Evolutionary conservation across 176 grass and related monocot genomes (phyloP).

Genomic region (Ensete ventricosum): DNA sequence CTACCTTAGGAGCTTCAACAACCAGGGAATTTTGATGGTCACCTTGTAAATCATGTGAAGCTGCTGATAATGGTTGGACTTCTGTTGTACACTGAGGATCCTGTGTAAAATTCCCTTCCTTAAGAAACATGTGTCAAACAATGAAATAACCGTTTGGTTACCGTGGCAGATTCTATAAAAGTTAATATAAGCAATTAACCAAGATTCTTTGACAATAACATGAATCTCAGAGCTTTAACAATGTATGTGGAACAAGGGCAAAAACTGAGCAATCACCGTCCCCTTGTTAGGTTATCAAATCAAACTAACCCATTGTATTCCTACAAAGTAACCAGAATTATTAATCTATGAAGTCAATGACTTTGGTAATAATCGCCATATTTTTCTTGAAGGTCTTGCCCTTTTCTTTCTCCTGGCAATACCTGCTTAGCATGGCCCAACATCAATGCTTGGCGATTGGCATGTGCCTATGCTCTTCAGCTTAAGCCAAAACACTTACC

Average conservation of each 20-base stretch:
- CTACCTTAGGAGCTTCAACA: not conserved
- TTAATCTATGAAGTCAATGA: too few species aligned
- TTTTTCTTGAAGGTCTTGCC: too few species aligned
- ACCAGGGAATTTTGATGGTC: not conserved
- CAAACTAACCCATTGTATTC: too few species aligned
- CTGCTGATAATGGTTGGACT: not conserved
- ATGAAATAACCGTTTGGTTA: not conserved
- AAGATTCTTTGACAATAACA: not conserved
- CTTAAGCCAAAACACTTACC: too few species aligned
- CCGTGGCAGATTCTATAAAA: not conserved
- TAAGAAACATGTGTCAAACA: not conserved
- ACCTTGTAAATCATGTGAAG: not conserved
- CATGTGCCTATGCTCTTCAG: too few species aligned
- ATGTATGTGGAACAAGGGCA: not conserved
- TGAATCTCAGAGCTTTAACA: not conserved
- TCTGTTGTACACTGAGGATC: not conserved
- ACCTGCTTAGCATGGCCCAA: too few species aligned
- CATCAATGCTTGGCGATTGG: too few species aligned
- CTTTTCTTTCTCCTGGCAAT: too few species aligned
- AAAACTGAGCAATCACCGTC: not conserved
- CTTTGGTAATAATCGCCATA: too few species aligned
- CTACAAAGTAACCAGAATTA: too few species aligned
- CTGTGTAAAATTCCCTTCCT: not conserved
- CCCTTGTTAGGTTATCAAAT: not conserved
- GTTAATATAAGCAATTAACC: not conserved